Conservation (phyloP, 805 yeast species). For the Kuraishia floccosa region DNA sequence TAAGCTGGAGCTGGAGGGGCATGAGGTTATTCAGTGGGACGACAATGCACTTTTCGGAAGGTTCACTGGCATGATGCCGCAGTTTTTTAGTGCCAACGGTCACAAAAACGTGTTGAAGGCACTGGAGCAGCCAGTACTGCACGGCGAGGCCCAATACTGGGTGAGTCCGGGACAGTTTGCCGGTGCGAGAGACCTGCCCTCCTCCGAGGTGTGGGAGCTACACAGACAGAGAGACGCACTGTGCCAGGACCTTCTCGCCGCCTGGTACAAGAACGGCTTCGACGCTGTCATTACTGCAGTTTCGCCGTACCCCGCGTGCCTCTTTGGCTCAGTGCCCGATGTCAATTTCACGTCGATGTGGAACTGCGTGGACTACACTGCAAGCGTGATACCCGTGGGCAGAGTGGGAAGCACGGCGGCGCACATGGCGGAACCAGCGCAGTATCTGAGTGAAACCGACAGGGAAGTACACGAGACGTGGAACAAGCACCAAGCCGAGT, state of each 20-base stretch:
- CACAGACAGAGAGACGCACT: constrained; percentile 27
- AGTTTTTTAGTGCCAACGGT: constrained; percentile 32
- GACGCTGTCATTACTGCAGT: constrained; percentile 39
- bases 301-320: constrained; percentile 29
- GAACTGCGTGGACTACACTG: constrained; percentile 32
- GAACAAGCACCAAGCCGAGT: constrained; percentile 23
- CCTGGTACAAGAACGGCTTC: constrained; percentile 28
- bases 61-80: constrained; percentile 14
- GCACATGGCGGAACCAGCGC: not conserved
- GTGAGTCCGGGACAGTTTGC: constrained; percentile 18
- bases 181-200: constrained; percentile 18
- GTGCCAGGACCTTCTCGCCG: constrained; percentile 10
- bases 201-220: constrained; percentile 23
- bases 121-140: constrained; percentile 7
- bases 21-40: constrained; percentile 36
- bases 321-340: constrained; percentile 17
- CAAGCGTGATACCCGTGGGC: constrained; percentile 44
- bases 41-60: constrained; percentile 25
- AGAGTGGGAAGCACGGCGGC: constrained; percentile 25
- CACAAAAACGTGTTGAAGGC: constrained; percentile 21
- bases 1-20: constrained; percentile 27
- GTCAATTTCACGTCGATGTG: constrained; percentile 37
- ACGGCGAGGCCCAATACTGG: constrained; percentile 37
- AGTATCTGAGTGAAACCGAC: constrained; percentile 31
- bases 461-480: constrained; percentile 31